These are phyloP conservation scores for Pseudohalonectria lignicola DNA, from an alignment of 2,329 filamentous ascomycete genomes.

Conservation along the genomic window DNA sequence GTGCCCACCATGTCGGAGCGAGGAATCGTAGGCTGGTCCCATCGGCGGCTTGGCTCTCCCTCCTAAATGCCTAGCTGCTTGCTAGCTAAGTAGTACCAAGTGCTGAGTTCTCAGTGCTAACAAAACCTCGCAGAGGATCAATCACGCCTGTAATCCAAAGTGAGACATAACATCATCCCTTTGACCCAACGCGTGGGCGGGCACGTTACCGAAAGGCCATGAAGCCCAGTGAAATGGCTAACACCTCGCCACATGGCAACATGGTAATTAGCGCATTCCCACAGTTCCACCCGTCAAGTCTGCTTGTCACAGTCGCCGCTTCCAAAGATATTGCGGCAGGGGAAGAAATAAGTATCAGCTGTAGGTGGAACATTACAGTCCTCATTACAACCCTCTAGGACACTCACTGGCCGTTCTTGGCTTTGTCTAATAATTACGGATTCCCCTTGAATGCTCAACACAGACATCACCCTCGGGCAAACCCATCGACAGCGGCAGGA, in stretches of 20 bases:
- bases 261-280: slow-evolving; percentile 17
- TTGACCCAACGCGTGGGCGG: not conserved
- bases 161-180: slow-evolving; percentile 8
- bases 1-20: too few species aligned
- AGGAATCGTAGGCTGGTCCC: too few species aligned
- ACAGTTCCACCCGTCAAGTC: slow-evolving; percentile 14
- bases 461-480: slow-evolving; percentile 20
- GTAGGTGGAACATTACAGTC: too few species aligned
- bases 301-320: slow-evolving; percentile 11
- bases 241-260: too few species aligned
- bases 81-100: too few species aligned
- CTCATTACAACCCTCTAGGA: too few species aligned
- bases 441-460: too few species aligned
- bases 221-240: too few species aligned
- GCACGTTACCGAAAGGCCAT: not conserved
- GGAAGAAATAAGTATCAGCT: slow-evolving; percentile 15
- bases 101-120: too few species aligned
- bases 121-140: slow-evolving; percentile 17
- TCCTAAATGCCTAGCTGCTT: not conserved
- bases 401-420: too few species aligned
- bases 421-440: too few species aligned
- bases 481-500: slow-evolving; percentile 13
- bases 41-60: too few species aligned
- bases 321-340: slow-evolving; percentile 9
- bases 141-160: slow-evolving; percentile 23